Evolutionary conservation across 768 basidiomycete genomes (phyloP).

Genomic region (Lactarius hatsudake): DNA sequence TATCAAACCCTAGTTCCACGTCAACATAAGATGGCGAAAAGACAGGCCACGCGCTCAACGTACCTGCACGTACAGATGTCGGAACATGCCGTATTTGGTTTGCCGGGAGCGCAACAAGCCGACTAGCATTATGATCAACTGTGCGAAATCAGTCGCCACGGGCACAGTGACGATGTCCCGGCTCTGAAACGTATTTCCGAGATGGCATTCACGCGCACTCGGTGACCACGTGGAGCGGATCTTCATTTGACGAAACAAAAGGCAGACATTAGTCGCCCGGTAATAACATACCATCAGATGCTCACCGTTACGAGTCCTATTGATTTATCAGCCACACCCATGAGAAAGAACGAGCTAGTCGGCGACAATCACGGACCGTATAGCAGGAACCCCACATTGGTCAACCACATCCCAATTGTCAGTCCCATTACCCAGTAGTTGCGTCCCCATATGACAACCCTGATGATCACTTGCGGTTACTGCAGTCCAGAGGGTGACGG

Average conservation of each 20-base stretch:
- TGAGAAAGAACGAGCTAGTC: not conserved
- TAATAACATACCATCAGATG: not conserved
- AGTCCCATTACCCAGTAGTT: not conserved
- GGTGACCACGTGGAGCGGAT: constrained; percentile 3
- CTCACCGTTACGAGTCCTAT: constrained; percentile 11
- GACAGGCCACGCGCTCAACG: not conserved
- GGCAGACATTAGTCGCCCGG: not conserved
- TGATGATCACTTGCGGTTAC: not conserved
- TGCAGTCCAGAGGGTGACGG: not conserved
- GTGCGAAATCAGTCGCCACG: constrained; percentile 10
- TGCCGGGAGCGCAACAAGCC: constrained; percentile 9
- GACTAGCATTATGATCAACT: constrained; percentile 8
- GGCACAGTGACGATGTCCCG: constrained; percentile 11
- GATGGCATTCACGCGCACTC: not conserved
- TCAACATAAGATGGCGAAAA: not conserved
- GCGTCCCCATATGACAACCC: constrained; percentile 7
- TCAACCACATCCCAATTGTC: constrained; percentile 1
- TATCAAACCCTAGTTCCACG: constrained; percentile 15
- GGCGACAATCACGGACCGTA: constrained; percentile 2
- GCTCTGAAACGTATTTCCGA: not conserved
- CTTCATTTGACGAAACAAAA: not conserved
- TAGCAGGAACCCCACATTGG: constrained; percentile 13
- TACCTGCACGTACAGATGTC: constrained; percentile 12
- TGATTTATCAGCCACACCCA: not conserved
- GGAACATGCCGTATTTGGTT: not conserved